These are phyloP conservation scores for Parietaria judaica DNA, from an alignment of 306 rosid species.

Conservation along the genomic window DNA sequence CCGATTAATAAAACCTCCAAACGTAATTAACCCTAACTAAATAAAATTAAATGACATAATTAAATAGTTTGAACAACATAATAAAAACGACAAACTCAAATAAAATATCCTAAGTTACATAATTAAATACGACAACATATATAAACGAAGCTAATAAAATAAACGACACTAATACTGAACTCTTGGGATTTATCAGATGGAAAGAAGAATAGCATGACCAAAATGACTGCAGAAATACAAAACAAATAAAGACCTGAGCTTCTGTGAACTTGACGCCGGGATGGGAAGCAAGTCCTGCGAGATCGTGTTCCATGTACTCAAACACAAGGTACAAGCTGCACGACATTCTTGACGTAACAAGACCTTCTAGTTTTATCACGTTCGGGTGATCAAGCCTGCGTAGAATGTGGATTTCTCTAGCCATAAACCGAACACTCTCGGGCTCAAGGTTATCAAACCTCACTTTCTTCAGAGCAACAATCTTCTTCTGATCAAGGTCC, in stretches of 20 bases:
- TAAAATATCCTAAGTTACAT: no score
- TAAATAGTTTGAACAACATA: no score
- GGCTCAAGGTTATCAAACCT: conserved; percentile 93
- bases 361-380: conserved; percentile 80
- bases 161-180: no score
- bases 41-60: no score
- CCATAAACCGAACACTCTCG: conserved; percentile 96
- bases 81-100: no score
- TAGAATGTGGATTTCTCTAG: conserved; percentile 87
- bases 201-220: conserved; percentile 2
- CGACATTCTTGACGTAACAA: conserved; percentile 94
- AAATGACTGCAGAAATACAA: conserved; percentile 3
- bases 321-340: conserved; percentile 94
- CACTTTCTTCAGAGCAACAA: conserved; percentile 89
- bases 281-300: conserved; percentile 89
- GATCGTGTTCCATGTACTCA: conserved; percentile 95
- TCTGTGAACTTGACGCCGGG: conserved; percentile 88
- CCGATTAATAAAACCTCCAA: no score
- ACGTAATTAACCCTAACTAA: no score
- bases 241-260: conserved; percentile 54
- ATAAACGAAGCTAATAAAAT: no score
- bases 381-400: conserved; percentile 90
- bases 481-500: conserved; percentile 83
- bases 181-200: background rate
- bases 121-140: no score